Conservation (phyloP, 768 basidiomycete genomes). For the Pleurotus ostreatus region DNA sequence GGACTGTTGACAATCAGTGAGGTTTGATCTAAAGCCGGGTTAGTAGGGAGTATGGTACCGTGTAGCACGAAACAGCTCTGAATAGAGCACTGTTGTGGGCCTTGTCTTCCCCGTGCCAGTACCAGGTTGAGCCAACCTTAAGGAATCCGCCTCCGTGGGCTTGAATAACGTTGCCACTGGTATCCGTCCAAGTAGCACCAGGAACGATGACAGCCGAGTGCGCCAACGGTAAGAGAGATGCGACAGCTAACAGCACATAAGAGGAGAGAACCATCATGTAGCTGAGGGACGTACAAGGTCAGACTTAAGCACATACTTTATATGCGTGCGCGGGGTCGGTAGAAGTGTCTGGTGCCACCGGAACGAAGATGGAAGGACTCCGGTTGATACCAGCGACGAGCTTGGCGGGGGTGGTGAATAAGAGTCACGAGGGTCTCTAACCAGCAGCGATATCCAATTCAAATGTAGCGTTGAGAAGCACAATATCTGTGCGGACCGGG, state of each 20-base stretch:
- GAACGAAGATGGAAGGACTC: not conserved
- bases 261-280: not conserved
- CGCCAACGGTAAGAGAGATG: constrained; percentile 14
- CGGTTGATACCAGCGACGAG: not conserved
- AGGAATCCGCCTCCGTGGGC: constrained; percentile 60
- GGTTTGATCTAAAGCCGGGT: constrained; percentile 7
- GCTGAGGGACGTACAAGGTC: not conserved
- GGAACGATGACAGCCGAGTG: constrained; percentile 49
- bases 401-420: not conserved
- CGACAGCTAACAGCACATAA: constrained; percentile 11
- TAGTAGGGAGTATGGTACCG: constrained; percentile 22
- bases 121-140: constrained; percentile 52
- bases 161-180: constrained; percentile 56
- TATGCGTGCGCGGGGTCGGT: not conserved
- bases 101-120: constrained; percentile 67
- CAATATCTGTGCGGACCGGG: not conserved
- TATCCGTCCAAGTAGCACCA: constrained; percentile 61
- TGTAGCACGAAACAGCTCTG: constrained; percentile 56
- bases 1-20: constrained; percentile 23
- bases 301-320: not conserved
- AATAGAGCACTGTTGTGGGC: constrained; percentile 50
- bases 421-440: not conserved
- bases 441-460: not conserved
- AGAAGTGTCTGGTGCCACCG: not conserved
- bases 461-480: not conserved